Conservation (phyloP, 1,139 yeast species). For the Taphrina betulina region DNA sequence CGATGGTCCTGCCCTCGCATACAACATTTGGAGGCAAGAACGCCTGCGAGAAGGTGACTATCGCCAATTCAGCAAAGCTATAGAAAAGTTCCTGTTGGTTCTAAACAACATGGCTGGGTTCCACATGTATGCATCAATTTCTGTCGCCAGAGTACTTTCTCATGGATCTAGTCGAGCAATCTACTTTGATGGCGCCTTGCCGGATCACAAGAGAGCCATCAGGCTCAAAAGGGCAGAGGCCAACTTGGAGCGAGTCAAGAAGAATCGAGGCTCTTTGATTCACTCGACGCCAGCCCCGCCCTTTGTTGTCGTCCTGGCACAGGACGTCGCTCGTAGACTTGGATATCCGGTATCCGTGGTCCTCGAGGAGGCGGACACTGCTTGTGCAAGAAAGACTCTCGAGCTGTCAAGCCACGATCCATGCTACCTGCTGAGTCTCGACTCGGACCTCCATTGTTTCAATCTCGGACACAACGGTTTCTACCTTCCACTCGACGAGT, state of each 20-base stretch:
- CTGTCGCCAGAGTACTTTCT: too few relatives aligned
- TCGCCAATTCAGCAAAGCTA: background rate
- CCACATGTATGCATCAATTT: background rate
- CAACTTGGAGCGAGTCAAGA: background rate
- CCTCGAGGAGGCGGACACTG: conserved; percentile 9
- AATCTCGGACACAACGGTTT: conserved; percentile 10
- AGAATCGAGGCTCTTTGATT: conserved; percentile 5
- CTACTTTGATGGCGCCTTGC: conserved; percentile 14
- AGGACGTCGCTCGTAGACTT: background rate
- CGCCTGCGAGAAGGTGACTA: conserved; percentile 15
- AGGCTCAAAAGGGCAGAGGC: conserved; percentile 1
- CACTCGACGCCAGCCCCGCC: conserved; percentile 7
- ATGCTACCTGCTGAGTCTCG: conserved; percentile 13
- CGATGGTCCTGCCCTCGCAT: conserved; percentile 21
- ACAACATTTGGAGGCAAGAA: conserved; percentile 2
- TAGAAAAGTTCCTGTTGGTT: background rate
- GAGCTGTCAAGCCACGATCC: background rate
- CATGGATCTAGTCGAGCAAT: too few relatives aligned
- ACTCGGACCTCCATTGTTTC: conserved; percentile 21
- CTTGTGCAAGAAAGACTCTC: conserved; percentile 4
- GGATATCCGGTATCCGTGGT: conserved; percentile 2
- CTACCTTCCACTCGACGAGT: conserved; percentile 12
- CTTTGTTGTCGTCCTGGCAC: conserved; percentile 7
- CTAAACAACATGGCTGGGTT: background rate
- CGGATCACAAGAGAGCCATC: conserved; percentile 4